Conservation (phyloP, 371 early-diverging fungal genomes). For the Mortierella sp. region DNA sequence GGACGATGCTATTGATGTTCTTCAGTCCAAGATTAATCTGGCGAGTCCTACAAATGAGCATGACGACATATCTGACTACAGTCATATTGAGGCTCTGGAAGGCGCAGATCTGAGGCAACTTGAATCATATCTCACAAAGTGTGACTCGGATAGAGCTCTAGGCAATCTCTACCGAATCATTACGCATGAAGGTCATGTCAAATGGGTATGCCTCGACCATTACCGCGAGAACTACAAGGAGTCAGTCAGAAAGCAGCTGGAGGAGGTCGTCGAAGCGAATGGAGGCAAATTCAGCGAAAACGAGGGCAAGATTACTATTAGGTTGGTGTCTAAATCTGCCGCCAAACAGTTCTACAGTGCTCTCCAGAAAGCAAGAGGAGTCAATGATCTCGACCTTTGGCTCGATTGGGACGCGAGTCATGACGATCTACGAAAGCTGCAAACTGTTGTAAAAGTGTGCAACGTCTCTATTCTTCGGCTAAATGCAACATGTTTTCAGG, state of each 20-base stretch:
- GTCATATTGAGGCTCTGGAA: neutral
- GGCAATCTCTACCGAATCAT: constrained; percentile 11
- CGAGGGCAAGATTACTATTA: neutral
- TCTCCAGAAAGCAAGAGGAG: neutral
- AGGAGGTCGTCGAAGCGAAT: neutral
- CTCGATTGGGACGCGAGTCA: constrained; percentile 8
- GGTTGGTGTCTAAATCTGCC: neutral
- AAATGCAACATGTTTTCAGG: neutral
- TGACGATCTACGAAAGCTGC: constrained; percentile 13
- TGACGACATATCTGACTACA: neutral
- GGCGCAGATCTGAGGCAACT: constrained; percentile 11
- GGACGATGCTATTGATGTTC: neutral
- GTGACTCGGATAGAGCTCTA: neutral
- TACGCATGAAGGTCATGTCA: constrained; percentile 9
- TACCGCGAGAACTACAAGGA: constrained; percentile 3
- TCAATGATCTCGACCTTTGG: constrained; percentile 10
- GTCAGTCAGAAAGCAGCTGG: neutral
- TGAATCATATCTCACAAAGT: neutral
- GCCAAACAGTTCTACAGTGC: constrained; percentile 15
- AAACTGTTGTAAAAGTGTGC: constrained; percentile 4
- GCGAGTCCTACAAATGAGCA: neutral
- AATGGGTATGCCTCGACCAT: constrained; percentile 18
- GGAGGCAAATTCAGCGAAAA: neutral
- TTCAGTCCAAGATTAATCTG: neutral
- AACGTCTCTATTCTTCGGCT: constrained; percentile 6